phyloP scores from a whole-genome alignment of 2,329 filamentous ascomycete species.

The Fusarium circinatum region DNA sequence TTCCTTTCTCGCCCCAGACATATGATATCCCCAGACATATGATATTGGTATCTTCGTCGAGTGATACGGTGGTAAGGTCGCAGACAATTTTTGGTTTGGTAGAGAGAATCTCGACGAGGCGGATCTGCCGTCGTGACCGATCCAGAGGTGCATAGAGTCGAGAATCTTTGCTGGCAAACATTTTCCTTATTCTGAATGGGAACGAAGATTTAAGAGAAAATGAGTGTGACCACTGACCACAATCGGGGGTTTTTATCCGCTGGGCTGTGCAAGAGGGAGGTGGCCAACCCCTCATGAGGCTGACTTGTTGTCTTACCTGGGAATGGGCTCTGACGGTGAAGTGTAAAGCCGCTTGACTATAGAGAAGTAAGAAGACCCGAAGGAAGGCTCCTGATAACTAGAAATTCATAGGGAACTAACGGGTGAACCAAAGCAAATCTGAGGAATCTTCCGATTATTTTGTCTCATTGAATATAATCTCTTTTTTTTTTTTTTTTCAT shows the following conservation, averaged over 20 bases:
- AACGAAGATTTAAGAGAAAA: rapidly evolving
- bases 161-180: not conserved
- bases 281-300: not conserved
- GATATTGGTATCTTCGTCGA: not conserved
- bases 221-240: no score
- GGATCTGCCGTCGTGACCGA: not conserved
- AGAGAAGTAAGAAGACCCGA: not conserved
- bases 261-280: not conserved
- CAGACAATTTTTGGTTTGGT: not conserved
- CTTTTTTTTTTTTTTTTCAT: not conserved
- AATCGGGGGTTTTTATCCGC: rapidly evolving
- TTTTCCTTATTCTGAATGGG: rapidly evolving
- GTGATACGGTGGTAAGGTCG: not conserved
- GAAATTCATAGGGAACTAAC: not conserved
- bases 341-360: not conserved
- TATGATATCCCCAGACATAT: not conserved
- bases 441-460: not conserved
- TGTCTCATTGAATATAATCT: not conserved
- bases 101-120: not conserved
- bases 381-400: not conserved
- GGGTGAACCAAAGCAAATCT: not conserved
- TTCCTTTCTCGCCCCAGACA: not conserved
- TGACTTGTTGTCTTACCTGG: not conserved
- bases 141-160: not conserved
- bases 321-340: not conserved